Evolutionary conservation across 257 asterid genomes (phyloP).

Genomic region (Nicotiana tomentosiformis): DNA sequence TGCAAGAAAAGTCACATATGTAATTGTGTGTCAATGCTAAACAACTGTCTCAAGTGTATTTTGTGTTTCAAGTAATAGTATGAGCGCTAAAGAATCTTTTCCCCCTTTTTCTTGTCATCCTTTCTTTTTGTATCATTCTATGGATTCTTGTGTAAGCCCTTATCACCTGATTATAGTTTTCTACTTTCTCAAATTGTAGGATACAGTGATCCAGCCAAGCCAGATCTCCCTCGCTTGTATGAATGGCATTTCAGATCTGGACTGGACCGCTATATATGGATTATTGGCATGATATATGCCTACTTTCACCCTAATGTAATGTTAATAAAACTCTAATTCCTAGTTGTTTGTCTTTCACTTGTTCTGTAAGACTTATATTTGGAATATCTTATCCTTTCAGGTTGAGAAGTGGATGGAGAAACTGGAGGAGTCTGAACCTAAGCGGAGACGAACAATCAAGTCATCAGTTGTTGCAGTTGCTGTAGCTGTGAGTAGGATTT

Average conservation of each 20-base stretch:
- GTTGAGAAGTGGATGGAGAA: conserved; percentile 96
- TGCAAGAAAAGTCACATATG: not conserved
- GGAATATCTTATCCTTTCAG: conserved; percentile 30
- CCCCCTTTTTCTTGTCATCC: not conserved
- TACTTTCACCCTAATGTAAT: conserved; percentile 71
- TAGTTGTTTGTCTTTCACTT: not conserved
- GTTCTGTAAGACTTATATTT: conserved; percentile 1
- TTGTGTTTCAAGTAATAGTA: not conserved
- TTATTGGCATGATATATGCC: conserved; percentile 80
- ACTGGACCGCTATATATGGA: conserved; percentile 90
- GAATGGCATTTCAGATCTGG: conserved; percentile 98
- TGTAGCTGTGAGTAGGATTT: conserved; percentile 41
- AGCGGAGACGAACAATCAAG: conserved; percentile 67
- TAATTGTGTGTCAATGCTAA: not conserved
- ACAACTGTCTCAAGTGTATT: not conserved
- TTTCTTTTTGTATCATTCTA: not conserved
- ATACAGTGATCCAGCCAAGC: conserved; percentile 88
- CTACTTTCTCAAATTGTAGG: conserved; percentile 38
- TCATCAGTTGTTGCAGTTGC: conserved; percentile 51
- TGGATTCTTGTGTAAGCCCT: not conserved
- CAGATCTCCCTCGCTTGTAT: conserved; percentile 79
- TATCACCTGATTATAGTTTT: conserved; percentile 16
- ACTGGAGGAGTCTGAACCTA: conserved; percentile 81
- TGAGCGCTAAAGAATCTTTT: not conserved
- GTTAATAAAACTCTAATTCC: conserved; percentile 7